Percentiles rank a stretch among this genome's conserved stretches.
Conservation (phyloP, 108 stramenopile species). For the Mediolabrus comicus region DNA sequence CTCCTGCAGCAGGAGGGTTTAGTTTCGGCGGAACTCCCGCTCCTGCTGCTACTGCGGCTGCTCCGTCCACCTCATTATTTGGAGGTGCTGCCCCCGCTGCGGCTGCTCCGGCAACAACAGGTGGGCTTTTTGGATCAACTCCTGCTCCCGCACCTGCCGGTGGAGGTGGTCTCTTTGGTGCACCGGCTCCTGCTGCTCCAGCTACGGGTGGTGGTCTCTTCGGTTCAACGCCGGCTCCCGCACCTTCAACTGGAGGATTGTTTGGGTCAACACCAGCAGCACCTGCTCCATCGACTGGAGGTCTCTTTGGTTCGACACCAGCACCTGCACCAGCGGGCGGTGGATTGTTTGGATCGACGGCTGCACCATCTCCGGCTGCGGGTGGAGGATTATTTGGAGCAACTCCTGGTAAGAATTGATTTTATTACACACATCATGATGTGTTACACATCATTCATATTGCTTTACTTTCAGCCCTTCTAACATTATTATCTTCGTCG, state of each 20-base stretch:
- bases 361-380: constrained; percentile 21
- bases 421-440: constrained; percentile 1
- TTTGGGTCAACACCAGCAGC: constrained; percentile 57
- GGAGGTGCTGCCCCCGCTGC: too few relatives aligned
- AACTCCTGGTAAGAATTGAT: constrained; percentile 13
- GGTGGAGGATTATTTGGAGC: constrained; percentile 35
- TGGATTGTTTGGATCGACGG: constrained; percentile 37
- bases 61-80: constrained; percentile 9
- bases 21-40: constrained; percentile 11
- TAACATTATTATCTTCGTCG: neutral
- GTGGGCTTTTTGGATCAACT: neutral
- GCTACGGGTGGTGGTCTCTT: constrained; percentile 28
- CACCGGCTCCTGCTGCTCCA: constrained; percentile 6
- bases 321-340: constrained; percentile 16
- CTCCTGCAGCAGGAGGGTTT: neutral
- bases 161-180: constrained; percentile 3
- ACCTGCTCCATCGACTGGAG: constrained; percentile 11
- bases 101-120: neutral
- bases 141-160: constrained; percentile 8
- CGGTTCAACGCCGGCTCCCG: constrained; percentile 19
- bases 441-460: neutral
- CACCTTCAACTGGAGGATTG: constrained; percentile 37
- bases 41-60: neutral
- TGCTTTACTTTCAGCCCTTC: neutral
- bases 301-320: constrained; percentile 1